Evolutionary conservation across 2,329 filamentous ascomycete species (phyloP).

Genomic region (Colletotrichum neosansevieriae): DNA sequence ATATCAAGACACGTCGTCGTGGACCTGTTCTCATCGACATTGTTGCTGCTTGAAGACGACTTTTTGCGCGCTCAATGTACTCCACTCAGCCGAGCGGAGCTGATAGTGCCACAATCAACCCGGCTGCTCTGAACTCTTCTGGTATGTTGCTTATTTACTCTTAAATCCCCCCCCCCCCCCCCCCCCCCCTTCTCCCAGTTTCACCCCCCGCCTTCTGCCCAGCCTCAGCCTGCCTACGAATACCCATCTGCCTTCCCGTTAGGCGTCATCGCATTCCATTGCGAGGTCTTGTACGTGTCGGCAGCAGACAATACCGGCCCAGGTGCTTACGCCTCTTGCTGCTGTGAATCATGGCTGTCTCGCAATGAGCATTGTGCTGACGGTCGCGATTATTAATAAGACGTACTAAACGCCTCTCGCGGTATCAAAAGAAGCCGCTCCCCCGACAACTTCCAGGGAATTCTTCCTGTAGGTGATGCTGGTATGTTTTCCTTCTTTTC

Average conservation of each 20-base stretch:
- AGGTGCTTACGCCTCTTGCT: slow-evolving; percentile 16
- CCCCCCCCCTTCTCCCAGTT: slow-evolving; percentile 20
- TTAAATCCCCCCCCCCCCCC: slow-evolving; percentile 34
- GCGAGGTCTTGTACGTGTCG: slow-evolving; percentile 24
- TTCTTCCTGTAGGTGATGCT: slow-evolving; percentile 72
- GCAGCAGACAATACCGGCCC: slow-evolving; percentile 22
- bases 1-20: slow-evolving; percentile 73
- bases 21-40: slow-evolving; percentile 55
- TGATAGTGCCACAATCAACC: slow-evolving; percentile 91
- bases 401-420: slow-evolving; percentile 67
- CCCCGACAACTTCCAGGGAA: slow-evolving; percentile 73
- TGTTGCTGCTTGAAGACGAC: slow-evolving; percentile 51
- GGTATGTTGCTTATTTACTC: slow-evolving; percentile 65
- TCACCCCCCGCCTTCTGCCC: slow-evolving; percentile 28
- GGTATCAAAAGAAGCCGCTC: slow-evolving; percentile 86
- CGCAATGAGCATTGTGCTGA: slow-evolving; percentile 45
- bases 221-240: slow-evolving; percentile 28
- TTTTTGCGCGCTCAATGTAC: slow-evolving; percentile 59
- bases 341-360: slow-evolving; percentile 34
- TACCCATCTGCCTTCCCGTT: slow-evolving; percentile 11
- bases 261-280: slow-evolving; percentile 40
- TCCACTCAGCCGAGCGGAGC: slow-evolving; percentile 77
- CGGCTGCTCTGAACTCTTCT: slow-evolving; percentile 84
- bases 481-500: slow-evolving; percentile 69
- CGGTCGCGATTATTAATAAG: slow-evolving; percentile 52